Conservation (phyloP, 2,329 filamentous ascomycete genomes). For the Pseudocercospora crystallina region DNA sequence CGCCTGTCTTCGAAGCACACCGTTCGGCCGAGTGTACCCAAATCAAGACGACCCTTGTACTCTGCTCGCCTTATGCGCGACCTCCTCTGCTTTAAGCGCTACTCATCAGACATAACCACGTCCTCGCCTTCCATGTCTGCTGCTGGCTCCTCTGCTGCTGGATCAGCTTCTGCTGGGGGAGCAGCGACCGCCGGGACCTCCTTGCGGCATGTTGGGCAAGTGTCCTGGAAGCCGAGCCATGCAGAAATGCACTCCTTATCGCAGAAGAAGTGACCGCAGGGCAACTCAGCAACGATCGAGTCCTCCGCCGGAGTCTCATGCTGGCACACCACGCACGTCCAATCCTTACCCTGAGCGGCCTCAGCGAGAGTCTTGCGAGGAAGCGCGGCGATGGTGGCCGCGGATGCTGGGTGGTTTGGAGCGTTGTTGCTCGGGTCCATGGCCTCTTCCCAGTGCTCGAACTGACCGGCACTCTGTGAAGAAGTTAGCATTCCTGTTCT, state of each 20-base stretch:
- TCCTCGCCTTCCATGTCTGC: slow-evolving; percentile 3
- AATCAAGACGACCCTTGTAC: too few relatives aligned
- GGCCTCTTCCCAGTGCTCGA: slow-evolving; percentile 26
- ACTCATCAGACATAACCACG: slow-evolving; percentile 15
- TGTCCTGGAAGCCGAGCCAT: slow-evolving; percentile 25
- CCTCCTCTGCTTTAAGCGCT: background rate
- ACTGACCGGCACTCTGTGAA: slow-evolving; percentile 8
- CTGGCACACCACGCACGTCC: too few relatives aligned
- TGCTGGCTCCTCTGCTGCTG: background rate
- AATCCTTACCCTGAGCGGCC: slow-evolving; percentile 1
- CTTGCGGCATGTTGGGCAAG: slow-evolving; percentile 27
- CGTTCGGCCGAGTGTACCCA: too few relatives aligned
- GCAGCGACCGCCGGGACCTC: slow-evolving; percentile 12
- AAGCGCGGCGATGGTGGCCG: slow-evolving; percentile 22
- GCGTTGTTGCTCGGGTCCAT: slow-evolving; percentile 25
- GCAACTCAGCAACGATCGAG: slow-evolving; percentile 18
- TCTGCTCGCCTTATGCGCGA: too few relatives aligned
- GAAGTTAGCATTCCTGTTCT: too few relatives aligned
- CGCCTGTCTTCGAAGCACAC: too few relatives aligned
- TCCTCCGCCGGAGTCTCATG: slow-evolving; percentile 17
- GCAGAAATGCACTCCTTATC: slow-evolving; percentile 22
- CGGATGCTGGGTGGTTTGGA: slow-evolving; percentile 16
- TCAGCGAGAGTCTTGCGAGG: slow-evolving; percentile 15
- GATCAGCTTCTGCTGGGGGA: background rate
- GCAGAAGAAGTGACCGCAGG: slow-evolving; percentile 25